Percentiles rank a stretch among this genome's conserved stretches.
These are phyloP conservation scores for Aspergillus pseudoterreus DNA, from an alignment of 2,329 filamentous ascomycete genomes.

Conservation along the genomic window DNA sequence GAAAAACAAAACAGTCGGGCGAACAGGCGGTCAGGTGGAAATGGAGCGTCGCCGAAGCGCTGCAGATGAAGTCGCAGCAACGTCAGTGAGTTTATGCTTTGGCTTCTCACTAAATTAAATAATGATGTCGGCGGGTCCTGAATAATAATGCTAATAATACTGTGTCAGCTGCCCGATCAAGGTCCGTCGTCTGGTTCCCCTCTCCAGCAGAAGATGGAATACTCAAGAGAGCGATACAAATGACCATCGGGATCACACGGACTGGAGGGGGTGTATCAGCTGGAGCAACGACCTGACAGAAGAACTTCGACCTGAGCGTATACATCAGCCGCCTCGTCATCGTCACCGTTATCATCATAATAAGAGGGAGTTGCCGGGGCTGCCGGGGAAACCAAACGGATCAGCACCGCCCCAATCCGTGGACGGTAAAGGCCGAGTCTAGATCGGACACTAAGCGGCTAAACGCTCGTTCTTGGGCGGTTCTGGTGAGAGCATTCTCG, in stretches of 20 bases:
- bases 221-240: too few species aligned
- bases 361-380: conserved; percentile 1
- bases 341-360: too few species aligned
- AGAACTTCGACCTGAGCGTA: too few species aligned
- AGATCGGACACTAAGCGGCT: conserved; percentile 7
- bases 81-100: conserved; percentile 1
- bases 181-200: neutral
- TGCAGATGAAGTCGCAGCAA: neutral
- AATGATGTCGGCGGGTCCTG: neutral
- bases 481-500: neutral
- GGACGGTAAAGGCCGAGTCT: neutral
- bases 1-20: neutral
- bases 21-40: conserved; percentile 15
- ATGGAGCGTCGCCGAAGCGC: conserved; percentile 1
- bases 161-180: conserved; percentile 3
- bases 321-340: too few species aligned
- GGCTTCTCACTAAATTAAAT: neutral
- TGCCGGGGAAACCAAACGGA: conserved; percentile 14
- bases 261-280: neutral
- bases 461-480: neutral
- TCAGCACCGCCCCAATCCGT: conserved; percentile 4
- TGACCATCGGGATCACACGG: neutral
- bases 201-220: neutral
- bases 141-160: neutral
- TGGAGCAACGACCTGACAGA: neutral